These are phyloP conservation scores for Clonostachys rosea DNA, from an alignment of 2,329 filamentous ascomycete species.

Conservation along the genomic window DNA sequence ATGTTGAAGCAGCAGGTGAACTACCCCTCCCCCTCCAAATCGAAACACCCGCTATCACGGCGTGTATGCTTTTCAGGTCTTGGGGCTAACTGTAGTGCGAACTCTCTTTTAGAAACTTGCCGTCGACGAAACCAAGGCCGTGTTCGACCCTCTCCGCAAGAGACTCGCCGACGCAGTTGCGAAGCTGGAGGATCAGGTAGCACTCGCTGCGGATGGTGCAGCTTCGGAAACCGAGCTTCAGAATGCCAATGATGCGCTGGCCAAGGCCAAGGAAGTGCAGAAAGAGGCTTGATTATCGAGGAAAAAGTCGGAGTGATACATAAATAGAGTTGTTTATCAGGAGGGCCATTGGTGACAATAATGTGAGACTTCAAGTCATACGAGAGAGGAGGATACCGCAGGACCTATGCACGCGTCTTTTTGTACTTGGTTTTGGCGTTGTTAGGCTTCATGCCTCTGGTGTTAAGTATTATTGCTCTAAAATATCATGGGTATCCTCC, in stretches of 20 bases:
- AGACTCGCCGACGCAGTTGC: constrained; percentile 69
- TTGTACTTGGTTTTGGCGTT: no score
- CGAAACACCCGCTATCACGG: background rate
- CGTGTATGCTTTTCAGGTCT: background rate
- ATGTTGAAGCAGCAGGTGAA: constrained; percentile 80
- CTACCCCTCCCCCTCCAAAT: no score
- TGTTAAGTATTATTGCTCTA: no score
- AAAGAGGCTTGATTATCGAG: constrained; percentile 1
- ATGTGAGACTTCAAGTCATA: no score
- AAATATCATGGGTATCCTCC: background rate
- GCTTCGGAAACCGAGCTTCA: constrained; percentile 41
- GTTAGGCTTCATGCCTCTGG: no score
- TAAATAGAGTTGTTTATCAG: no score
- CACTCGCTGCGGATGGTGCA: constrained; percentile 42
- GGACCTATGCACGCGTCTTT: no score
- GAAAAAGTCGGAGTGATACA: no score
- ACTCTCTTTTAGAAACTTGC: constrained; percentile 59
- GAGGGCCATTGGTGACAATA: no score
- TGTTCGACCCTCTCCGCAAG: constrained; percentile 68
- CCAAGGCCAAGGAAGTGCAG: constrained; percentile 35
- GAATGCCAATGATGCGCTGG: constrained; percentile 49
- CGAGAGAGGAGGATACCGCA: no score
- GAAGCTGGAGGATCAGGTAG: constrained; percentile 71
- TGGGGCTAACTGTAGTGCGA: background rate
- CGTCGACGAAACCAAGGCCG: constrained; percentile 80